A percentile compares a stretch with the other conserved stretches of the same genome.
Evolutionary conservation across 495 filamentous ascomycete genomes (phyloP).

Genomic region (Parathielavia appendiculata): DNA sequence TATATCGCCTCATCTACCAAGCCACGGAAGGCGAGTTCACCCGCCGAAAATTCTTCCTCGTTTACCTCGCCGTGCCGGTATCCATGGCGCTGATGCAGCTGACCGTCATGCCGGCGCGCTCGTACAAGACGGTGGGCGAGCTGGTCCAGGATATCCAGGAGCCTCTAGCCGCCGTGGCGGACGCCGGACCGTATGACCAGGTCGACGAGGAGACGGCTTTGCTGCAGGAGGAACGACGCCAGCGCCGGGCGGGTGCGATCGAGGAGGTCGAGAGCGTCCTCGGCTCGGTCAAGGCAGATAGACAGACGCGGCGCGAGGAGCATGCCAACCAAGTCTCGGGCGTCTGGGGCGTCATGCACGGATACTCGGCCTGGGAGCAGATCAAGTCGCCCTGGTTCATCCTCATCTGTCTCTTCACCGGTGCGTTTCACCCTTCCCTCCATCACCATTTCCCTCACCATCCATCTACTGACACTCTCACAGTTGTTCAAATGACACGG

Average conservation of each 20-base stretch:
- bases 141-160: conserved; percentile 67
- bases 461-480: not conserved
- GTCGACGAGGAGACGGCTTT: conserved; percentile 57
- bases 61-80: conserved; percentile 68
- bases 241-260: conserved; percentile 62
- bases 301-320: conserved; percentile 49
- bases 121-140: conserved; percentile 86
- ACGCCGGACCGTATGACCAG: conserved; percentile 46
- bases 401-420: conserved; percentile 78
- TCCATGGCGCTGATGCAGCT: conserved; percentile 67
- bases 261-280: conserved; percentile 71
- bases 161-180: conserved; percentile 15
- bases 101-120: conserved; percentile 68
- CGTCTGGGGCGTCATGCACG: conserved; percentile 88
- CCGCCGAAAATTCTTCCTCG: conserved; percentile 66
- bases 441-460: not conserved
- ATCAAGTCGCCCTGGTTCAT: conserved; percentile 82
- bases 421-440: conserved; percentile 12
- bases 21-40: conserved; percentile 55
- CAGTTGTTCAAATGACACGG: conserved; percentile 79
- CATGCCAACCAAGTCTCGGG: conserved; percentile 60
- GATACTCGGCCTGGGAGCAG: conserved; percentile 63
- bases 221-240: conserved; percentile 57
- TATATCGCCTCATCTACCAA: conserved; percentile 75
- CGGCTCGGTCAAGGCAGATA: conserved; percentile 53